phyloP scores from a whole-genome alignment of 129 eudicot species.

The Dittrichia graveolens region DNA sequence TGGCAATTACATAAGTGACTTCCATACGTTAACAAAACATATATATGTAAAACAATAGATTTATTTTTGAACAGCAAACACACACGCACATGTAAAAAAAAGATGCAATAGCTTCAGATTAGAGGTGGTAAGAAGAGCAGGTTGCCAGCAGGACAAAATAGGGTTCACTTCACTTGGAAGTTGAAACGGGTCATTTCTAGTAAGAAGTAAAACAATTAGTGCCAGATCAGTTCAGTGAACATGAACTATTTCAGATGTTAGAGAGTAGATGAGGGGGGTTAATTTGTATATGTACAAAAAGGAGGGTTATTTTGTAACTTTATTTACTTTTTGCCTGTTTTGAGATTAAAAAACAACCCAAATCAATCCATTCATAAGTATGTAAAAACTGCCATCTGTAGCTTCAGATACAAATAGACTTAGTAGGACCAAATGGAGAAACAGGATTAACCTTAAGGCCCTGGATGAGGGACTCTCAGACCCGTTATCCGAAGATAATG shows the following conservation, averaged over 20 bases:
- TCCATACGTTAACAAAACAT: neutral
- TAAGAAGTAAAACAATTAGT: neutral
- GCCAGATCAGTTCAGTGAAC: too few relatives aligned
- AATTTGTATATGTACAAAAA: too few relatives aligned
- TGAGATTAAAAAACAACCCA: neutral
- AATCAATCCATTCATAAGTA: conserved; percentile 4
- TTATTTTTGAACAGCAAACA: too few relatives aligned
- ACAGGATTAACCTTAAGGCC: conserved; percentile 52
- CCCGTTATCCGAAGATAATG: conserved; percentile 43
- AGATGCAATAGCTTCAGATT: neutral
- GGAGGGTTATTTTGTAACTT: too few relatives aligned
- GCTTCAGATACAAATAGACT: neutral
- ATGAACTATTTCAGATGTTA: too few relatives aligned
- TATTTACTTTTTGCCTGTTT: neutral
- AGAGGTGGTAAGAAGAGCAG: neutral
- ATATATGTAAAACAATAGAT: neutral
- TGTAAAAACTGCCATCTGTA: neutral
- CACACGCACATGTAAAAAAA: neutral
- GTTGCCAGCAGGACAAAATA: neutral
- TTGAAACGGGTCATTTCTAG: neutral
- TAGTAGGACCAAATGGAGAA: neutral
- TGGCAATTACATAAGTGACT: conserved; percentile 30
- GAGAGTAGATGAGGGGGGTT: too few relatives aligned
- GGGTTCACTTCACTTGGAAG: too few relatives aligned
- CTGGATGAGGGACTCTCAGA: conserved; percentile 52